A percentile compares a stretch with the other conserved stretches of the same genome.
Conservation (phyloP, 1,284 basidiomycete genomes). For the Puccinia hordei region DNA sequence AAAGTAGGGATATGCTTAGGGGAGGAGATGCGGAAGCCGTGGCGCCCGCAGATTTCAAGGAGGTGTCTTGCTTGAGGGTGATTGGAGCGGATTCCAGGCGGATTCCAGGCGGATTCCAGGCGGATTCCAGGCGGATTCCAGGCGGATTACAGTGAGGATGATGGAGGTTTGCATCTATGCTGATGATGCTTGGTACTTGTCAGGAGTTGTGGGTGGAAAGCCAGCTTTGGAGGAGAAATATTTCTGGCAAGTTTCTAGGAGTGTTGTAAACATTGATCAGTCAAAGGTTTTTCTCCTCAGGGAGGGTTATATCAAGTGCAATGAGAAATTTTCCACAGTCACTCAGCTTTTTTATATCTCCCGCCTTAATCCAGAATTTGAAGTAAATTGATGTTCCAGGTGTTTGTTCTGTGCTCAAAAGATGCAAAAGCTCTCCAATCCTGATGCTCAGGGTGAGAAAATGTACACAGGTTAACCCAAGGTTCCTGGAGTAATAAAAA, state of each 20-base stretch:
- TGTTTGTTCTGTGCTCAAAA: not conserved
- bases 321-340: not conserved
- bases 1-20: no score
- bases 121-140: not conserved
- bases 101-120: no score
- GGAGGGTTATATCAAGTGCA: not conserved
- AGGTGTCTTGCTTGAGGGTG: not conserved
- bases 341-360: not conserved
- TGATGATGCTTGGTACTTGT: not conserved
- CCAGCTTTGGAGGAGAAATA: not conserved
- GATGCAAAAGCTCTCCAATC: not conserved
- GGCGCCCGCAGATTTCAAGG: not conserved
- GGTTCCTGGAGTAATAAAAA: not conserved
- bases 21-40: no score
- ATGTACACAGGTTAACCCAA: not conserved
- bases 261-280: constrained; percentile 14
- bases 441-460: not conserved
- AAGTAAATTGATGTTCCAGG: not conserved
- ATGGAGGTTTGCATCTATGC: constrained; percentile 11
- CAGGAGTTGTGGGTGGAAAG: not conserved
- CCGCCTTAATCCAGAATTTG: no score
- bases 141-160: not conserved
- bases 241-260: not conserved
- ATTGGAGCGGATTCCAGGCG: no score
- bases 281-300: not conserved